Percentiles rank a stretch among this genome's conserved stretches.
Evolutionary conservation across 140 eudicot genomes (phyloP).

Genomic region (Oenanthe javanica): DNA sequence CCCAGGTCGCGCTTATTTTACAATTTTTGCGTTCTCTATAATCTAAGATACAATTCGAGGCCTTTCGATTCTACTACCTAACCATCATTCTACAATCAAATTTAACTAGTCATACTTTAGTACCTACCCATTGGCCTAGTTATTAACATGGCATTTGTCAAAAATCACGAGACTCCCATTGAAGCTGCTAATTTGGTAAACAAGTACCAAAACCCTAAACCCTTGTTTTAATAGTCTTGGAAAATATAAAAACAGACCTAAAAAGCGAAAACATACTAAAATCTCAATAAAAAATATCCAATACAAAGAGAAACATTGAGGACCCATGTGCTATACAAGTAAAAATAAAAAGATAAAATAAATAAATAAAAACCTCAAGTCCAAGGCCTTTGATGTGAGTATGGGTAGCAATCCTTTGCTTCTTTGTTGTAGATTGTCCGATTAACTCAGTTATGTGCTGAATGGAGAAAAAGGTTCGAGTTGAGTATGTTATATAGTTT

Average conservation of each 20-base stretch:
- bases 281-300: neutral
- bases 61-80: neutral
- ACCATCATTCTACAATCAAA: neutral
- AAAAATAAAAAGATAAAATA: neutral
- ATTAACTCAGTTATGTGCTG: neutral
- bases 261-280: constrained; percentile 3
- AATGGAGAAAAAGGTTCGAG: neutral
- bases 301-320: neutral
- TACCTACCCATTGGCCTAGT: neutral
- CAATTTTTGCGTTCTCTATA: neutral
- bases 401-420: constrained; percentile 88
- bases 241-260: neutral
- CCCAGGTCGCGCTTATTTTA: neutral
- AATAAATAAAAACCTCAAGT: constrained; percentile 56
- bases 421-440: constrained; percentile 9
- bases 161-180: neutral
- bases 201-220: constrained; percentile 8
- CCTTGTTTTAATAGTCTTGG: neutral
- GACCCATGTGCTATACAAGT: neutral
- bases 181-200: neutral
- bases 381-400: constrained; percentile 99
- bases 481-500: too few relatives aligned
- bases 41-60: neutral
- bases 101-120: neutral
- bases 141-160: neutral